phyloP scores from a whole-genome alignment of 2,329 filamentous ascomycete species.

The Beauveria varroae region DNA sequence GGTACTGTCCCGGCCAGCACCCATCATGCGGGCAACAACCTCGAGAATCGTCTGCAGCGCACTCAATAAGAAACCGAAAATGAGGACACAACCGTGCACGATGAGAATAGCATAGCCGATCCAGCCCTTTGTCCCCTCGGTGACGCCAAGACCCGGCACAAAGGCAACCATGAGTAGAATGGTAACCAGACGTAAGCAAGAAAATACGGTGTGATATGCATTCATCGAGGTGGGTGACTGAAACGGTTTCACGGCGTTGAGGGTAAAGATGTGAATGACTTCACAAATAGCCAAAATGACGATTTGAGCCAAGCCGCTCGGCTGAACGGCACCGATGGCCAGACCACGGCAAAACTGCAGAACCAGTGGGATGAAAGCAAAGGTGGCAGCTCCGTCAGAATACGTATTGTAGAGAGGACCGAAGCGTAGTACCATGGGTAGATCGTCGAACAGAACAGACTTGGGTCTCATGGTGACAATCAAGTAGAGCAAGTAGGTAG shows the following conservation, averaged over 20 bases:
- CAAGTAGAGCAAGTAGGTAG: conserved; percentile 70
- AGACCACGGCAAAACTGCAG: conserved; percentile 81
- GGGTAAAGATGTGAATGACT: conserved; percentile 77
- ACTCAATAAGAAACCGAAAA: conserved; percentile 91
- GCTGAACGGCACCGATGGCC: conserved; percentile 86
- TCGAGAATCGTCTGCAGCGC: conserved; percentile 86
- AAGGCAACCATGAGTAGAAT: conserved; percentile 76
- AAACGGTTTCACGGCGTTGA: conserved; percentile 87
- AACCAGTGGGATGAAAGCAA: conserved; percentile 78
- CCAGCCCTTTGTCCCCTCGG: conserved; percentile 80
- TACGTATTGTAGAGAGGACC: conserved; percentile 97
- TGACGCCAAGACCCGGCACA: conserved; percentile 71
- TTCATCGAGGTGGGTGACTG: conserved; percentile 95
- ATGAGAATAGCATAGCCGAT: conserved; percentile 87
- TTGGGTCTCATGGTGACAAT: conserved; percentile 76
- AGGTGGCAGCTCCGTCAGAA: conserved; percentile 84
- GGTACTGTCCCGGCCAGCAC: conserved; percentile 70
- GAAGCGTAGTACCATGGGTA: conserved; percentile 81
- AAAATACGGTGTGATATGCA: conserved; percentile 82
- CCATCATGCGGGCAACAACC: conserved; percentile 72
- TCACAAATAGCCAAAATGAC: conserved; percentile 91
- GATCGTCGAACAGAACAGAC: conserved; percentile 84
- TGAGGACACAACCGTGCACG: conserved; percentile 74
- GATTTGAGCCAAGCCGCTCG: conserved; percentile 86
- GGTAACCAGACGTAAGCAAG: conserved; percentile 66